phyloP scores from a whole-genome alignment of 805 yeast genomes.

The Pichia cephalocereana region DNA sequence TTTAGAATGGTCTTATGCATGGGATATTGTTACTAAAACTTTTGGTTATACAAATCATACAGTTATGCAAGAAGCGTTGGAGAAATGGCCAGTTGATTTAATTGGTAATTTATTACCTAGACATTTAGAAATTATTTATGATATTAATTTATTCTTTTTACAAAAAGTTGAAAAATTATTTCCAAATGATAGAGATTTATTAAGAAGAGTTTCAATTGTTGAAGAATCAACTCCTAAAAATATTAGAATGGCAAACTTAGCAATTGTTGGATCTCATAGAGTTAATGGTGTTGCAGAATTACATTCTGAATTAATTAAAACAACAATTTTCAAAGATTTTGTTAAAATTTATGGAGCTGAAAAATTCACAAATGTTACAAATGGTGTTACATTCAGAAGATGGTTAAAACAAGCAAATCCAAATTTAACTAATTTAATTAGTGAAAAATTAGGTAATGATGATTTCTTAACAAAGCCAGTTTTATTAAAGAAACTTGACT shows the following conservation, averaged over 20 bases:
- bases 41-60: conserved; percentile 94
- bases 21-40: conserved; percentile 71
- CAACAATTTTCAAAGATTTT: conserved; percentile 85
- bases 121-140: conserved; percentile 84
- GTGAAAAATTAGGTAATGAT: conserved; percentile 60
- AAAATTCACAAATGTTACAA: conserved; percentile 85
- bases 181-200: conserved; percentile 63
- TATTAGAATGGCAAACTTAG: conserved; percentile 87
- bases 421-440: conserved; percentile 60
- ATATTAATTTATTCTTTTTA: conserved; percentile 71
- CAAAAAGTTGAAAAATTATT: conserved; percentile 64
- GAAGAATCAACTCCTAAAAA: conserved; percentile 77
- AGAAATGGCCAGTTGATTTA: conserved; percentile 88
- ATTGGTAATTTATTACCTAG: conserved; percentile 76
- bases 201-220: conserved; percentile 68
- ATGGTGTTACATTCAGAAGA: conserved; percentile 94
- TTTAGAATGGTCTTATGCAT: conserved; percentile 73
- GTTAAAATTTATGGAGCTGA: conserved; percentile 74
- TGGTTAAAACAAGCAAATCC: conserved; percentile 96
- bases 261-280: conserved; percentile 85
- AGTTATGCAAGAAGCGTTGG: conserved; percentile 89
- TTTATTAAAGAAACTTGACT: conserved; percentile 55
- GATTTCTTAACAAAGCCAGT: conserved; percentile 62
- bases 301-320: conserved; percentile 83
- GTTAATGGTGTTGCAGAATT: conserved; percentile 95